Evolutionary conservation across 78 protist species (phyloP).

Genomic region (Pelomyxa schiedti): DNA sequence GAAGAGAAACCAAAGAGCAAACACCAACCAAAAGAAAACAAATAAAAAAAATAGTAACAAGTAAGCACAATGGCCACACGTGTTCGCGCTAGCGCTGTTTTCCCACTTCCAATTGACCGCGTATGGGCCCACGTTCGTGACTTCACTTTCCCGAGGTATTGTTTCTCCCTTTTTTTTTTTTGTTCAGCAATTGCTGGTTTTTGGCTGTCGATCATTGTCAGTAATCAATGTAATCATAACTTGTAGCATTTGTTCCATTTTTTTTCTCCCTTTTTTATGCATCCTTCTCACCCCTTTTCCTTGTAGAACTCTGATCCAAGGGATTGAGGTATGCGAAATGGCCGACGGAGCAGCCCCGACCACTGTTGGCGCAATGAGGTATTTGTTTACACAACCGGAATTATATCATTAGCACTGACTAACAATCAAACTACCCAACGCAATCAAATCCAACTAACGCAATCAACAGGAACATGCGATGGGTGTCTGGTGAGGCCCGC

Average conservation of each 20-base stretch:
- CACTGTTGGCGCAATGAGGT: too few species aligned
- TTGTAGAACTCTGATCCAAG: neutral
- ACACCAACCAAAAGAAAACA: too few species aligned
- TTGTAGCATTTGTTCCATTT: neutral
- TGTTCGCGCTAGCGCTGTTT: neutral
- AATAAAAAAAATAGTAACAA: too few species aligned
- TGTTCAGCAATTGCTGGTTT: too few species aligned
- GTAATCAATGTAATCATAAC: neutral
- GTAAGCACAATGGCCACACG: neutral
- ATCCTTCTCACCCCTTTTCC: neutral
- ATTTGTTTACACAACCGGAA: too few species aligned
- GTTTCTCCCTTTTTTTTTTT: too few species aligned
- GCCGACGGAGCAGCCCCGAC: neutral
- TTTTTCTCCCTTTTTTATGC: neutral
- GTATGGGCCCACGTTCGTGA: neutral
- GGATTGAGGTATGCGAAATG: neutral
- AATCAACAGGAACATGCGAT: conserved; percentile 1
- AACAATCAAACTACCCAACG: neutral
- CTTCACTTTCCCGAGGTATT: neutral
- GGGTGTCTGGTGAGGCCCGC: conserved; percentile 22
- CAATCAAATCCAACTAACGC: neutral
- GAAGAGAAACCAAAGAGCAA: too few species aligned
- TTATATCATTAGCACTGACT: too few species aligned
- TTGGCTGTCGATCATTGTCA: too few species aligned
- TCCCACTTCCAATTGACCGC: neutral